Base-by-base conservation (phyloP, 2,329 filamentous ascomycete genomes). In the Diaporthe sp. region DNA sequence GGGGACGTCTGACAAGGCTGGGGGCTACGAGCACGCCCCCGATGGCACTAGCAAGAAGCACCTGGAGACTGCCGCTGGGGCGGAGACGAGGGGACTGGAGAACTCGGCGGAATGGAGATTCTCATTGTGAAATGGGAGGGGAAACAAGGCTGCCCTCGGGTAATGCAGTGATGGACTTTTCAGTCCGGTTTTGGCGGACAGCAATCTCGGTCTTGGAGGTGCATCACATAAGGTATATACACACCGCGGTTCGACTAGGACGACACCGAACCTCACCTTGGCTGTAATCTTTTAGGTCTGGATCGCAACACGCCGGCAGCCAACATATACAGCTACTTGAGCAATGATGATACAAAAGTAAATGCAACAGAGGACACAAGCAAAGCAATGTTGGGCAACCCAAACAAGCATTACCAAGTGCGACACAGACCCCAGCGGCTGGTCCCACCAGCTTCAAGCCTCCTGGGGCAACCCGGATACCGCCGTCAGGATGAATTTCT, bases 61-160 rank as follows among this genome's bases (percentile, higher is more conserved):
- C 61, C 61, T 50, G 61, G 61, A 35, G 27, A 35, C 27, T 39
- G 59, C 61, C 53, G 42, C 27, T 22, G 58, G 27, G 10, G n/a
- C 58, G 19, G 59, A 42, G n/a, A n/a, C 2, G 8, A 9, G 2
- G 7, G 71, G 71, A 0, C 65, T 69, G 71, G 71, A 75, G 59
- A 73, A 65, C 39, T 73, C 71, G 19, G 32, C 47, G 22, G 74
- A 50, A n/a, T 75, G 71, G 74, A 61, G 74, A 12, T 71, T 50
- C 39, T 55, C 61, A 8, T 22, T 75, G 12, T 75, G 51, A 75
- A 25, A 19, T n/a, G 12, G 19, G n/a, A 6, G 12, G 10, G 37
- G 58, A 22, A 37, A 37, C 10, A 30, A 3, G 5, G 58, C 25
- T 27, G 63, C n/a, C n/a, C n/a, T n/a, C n/a, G n/a, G n/a, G n/a